phyloP scores from a whole-genome alignment of 2,329 filamentous ascomycete genomes.

The Sarocladium strictum region DNA sequence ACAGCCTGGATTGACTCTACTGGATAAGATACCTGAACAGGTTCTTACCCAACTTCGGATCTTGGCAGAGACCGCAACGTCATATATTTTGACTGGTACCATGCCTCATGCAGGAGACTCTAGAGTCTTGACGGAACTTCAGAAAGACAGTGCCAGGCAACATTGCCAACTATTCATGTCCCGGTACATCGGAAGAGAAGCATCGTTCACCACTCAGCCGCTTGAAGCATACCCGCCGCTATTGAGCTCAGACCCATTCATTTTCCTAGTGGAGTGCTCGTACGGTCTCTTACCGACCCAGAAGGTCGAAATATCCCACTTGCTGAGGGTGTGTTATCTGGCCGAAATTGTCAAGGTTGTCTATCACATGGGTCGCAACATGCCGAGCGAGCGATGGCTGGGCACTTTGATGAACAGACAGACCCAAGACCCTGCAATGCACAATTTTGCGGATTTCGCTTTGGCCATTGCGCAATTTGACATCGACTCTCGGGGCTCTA shows the following conservation, averaged over 20 bases:
- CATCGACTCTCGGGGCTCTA: conserved; percentile 23
- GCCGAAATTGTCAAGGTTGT: conserved; percentile 85
- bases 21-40: conserved; percentile 81
- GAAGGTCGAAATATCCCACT: conserved; percentile 67
- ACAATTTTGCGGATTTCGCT: conserved; percentile 52
- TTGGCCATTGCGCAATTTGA: conserved; percentile 39
- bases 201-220: conserved; percentile 32
- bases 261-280: conserved; percentile 75
- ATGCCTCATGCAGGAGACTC: conserved; percentile 57
- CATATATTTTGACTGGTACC: conserved; percentile 69
- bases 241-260: conserved; percentile 64
- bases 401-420: conserved; percentile 36
- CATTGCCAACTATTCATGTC: conserved; percentile 69
- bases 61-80: conserved; percentile 79
- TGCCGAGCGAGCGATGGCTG: conserved; percentile 44
- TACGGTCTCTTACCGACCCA: conserved; percentile 64
- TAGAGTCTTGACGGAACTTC: conserved; percentile 60
- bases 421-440: conserved; percentile 39
- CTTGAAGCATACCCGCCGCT: conserved; percentile 50
- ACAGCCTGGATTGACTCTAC: conserved; percentile 64
- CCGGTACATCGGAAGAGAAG: conserved; percentile 40
- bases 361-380: conserved; percentile 50
- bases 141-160: conserved; percentile 62
- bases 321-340: conserved; percentile 81
- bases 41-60: conserved; percentile 81